A percentile compares a stretch with the other conserved stretches of the same genome.
These are phyloP conservation scores for Geranium brycei DNA, from an alignment of 345 rosid species.

Conservation along the genomic window DNA sequence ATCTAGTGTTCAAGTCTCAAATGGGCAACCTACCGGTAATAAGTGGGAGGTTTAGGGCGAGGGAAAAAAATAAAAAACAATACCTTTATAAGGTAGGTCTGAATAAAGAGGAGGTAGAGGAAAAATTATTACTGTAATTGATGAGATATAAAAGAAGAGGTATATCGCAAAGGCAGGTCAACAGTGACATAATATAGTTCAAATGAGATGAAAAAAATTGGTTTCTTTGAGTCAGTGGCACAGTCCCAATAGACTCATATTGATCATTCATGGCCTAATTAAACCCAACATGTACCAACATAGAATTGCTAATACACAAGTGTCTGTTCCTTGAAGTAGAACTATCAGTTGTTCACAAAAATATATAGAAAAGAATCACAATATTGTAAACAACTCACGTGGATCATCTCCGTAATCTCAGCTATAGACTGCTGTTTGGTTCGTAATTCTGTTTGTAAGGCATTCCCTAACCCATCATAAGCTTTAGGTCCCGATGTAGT, in stretches of 20 bases:
- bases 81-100: too few relatives aligned
- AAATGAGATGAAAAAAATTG: too few relatives aligned
- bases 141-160: not conserved
- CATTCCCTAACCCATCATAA: slow-evolving; percentile 16
- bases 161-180: not conserved
- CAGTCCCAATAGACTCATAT: not conserved
- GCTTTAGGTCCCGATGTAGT: slow-evolving; percentile 30
- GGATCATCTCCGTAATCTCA: slow-evolving; percentile 93
- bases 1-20: too few relatives aligned
- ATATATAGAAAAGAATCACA: not conserved
- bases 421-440: slow-evolving; percentile 65
- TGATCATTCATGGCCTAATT: too few relatives aligned
- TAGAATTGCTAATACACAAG: not conserved
- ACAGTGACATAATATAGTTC: not conserved
- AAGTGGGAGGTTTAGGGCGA: too few relatives aligned
- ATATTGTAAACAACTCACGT: slow-evolving; percentile 37
- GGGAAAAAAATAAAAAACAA: too few relatives aligned
- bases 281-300: not conserved
- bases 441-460: slow-evolving; percentile 46
- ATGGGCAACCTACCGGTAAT: too few relatives aligned
- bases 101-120: too few relatives aligned
- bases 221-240: not conserved
- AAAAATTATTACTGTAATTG: too few relatives aligned
- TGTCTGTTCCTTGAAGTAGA: not conserved
- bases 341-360: not conserved